Evolutionary conservation across 192 early-diverging fungal genomes (phyloP).

Genomic region (Backusella psychrophila): DNA sequence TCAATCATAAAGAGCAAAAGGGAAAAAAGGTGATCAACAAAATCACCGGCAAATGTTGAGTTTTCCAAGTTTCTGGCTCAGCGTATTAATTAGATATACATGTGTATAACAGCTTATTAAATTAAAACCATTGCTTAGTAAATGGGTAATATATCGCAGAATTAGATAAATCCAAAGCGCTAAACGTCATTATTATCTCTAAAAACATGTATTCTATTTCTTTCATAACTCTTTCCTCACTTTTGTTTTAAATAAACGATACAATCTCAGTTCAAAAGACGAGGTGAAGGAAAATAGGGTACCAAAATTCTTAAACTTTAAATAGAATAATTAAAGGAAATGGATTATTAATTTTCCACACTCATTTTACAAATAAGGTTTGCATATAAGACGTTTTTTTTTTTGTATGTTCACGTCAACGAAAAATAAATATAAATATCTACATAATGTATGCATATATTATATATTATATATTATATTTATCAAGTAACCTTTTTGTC

Average conservation of each 20-base stretch:
- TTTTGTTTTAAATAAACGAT: background rate
- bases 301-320: background rate
- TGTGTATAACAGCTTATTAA: background rate
- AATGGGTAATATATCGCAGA: background rate
- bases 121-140: background rate
- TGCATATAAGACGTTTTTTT: background rate
- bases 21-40: background rate
- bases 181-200: background rate
- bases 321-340: background rate
- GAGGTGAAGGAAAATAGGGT: background rate
- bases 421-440: background rate
- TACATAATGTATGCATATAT: background rate
- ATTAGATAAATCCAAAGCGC: background rate
- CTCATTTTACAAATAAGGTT: constrained; percentile 5
- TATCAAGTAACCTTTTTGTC: background rate
- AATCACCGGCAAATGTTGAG: background rate
- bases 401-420: background rate
- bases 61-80: background rate
- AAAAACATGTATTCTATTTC: background rate
- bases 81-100: background rate
- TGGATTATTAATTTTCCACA: background rate
- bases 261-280: background rate
- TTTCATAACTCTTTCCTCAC: background rate
- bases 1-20: background rate
- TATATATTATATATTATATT: background rate